Conservation (phyloP, 805 yeast species). For the Saturnispora kantuleensis region DNA sequence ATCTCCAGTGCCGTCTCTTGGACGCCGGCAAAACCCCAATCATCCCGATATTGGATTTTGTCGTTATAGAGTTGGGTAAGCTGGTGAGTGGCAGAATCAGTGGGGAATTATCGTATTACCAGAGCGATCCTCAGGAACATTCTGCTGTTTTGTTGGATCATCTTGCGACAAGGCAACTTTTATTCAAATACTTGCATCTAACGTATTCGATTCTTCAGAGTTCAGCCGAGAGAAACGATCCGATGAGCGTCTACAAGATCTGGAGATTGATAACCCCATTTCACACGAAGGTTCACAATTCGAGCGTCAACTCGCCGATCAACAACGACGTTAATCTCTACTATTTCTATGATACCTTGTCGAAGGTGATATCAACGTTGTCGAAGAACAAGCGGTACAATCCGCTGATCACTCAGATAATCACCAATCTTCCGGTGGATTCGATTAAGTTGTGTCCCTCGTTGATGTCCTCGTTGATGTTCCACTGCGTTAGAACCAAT, state of each 20-base stretch:
- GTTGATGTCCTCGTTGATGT: conserved; percentile 25
- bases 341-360: conserved; percentile 22
- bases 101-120: conserved; percentile 9
- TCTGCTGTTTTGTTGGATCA: conserved; percentile 9
- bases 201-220: conserved; percentile 22
- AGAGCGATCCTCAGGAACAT: conserved; percentile 1
- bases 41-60: conserved; percentile 6
- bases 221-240: conserved; percentile 18
- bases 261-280: conserved; percentile 25
- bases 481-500: conserved; percentile 22
- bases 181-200: conserved; percentile 21
- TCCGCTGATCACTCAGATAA: conserved; percentile 18
- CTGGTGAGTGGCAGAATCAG: conserved; percentile 8
- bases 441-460: conserved; percentile 26
- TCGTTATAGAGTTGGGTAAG: conserved; percentile 15
- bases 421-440: conserved; percentile 25
- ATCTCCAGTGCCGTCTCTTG: neutral
- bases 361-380: conserved; percentile 20
- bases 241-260: conserved; percentile 18
- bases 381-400: conserved; percentile 25
- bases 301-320: conserved; percentile 16
- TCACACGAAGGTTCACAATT: conserved; percentile 22
- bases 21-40: neutral
- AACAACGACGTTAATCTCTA: conserved; percentile 23
- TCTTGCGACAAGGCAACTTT: conserved; percentile 12